These are phyloP conservation scores for Metschnikowia hibisci DNA, from an alignment of 805 yeast species.

Conservation along the genomic window DNA sequence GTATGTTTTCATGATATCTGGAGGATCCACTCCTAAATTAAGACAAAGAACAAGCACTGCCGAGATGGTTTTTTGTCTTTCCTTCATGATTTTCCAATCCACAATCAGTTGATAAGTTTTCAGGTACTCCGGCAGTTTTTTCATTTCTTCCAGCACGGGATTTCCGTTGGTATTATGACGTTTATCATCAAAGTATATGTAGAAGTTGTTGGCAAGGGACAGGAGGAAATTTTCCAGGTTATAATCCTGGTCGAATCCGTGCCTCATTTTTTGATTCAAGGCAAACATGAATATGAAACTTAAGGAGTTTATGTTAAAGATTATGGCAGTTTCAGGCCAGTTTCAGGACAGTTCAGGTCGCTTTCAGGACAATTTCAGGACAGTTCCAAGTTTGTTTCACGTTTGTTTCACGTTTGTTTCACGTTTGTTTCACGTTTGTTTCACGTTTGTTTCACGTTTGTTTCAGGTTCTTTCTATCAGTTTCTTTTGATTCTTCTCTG, in stretches of 20 bases:
- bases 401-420: too few species aligned
- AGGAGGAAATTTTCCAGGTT: slow-evolving; percentile 53
- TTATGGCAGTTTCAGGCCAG: neutral
- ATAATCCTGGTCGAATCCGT: slow-evolving; percentile 63
- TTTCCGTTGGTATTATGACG: slow-evolving; percentile 88
- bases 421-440: too few species aligned
- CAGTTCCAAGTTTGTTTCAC: too few species aligned
- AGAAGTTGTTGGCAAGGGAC: slow-evolving; percentile 62
- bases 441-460: too few species aligned
- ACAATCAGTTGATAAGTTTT: slow-evolving; percentile 64
- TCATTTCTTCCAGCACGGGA: slow-evolving; percentile 60
- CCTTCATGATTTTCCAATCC: slow-evolving; percentile 91
- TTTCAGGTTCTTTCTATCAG: too few species aligned
- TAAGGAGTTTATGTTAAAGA: neutral
- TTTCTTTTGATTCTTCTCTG: neutral
- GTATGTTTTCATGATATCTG: slow-evolving; percentile 87
- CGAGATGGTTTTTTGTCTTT: slow-evolving; percentile 85
- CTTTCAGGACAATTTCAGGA: too few species aligned
- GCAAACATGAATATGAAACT: neutral
- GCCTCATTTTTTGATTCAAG: slow-evolving; percentile 55
- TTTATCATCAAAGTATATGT: slow-evolving; percentile 85
- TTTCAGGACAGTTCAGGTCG: too few species aligned
- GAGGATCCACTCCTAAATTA: slow-evolving; percentile 95
- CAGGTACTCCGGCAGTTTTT: slow-evolving; percentile 32
- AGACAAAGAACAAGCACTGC: slow-evolving; percentile 91